These are phyloP conservation scores for Akebia trifoliata DNA, from an alignment of 164 flowering plant genomes.

Conservation along the genomic window DNA sequence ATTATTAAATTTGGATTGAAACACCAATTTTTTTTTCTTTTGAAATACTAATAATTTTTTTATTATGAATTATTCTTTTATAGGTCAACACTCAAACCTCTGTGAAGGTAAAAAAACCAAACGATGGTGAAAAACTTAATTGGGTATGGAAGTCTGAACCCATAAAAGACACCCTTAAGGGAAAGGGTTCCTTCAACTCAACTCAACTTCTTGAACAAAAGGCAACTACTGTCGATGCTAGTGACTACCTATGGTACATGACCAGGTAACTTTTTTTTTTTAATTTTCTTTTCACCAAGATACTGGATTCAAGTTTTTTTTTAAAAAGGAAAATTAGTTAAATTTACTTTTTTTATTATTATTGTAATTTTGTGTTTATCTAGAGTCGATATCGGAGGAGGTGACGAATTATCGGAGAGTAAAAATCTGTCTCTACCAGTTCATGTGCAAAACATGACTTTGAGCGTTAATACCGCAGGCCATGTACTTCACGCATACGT, in stretches of 20 bases:
- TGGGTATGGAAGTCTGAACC: conserved; percentile 11
- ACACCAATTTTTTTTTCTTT: too few relatives aligned
- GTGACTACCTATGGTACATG: conserved; percentile 51
- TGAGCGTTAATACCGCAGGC: conserved; percentile 53
- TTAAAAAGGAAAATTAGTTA: too few relatives aligned
- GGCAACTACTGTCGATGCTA: conserved; percentile 29
- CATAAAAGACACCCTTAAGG: conserved; percentile 22
- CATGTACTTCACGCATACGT: conserved; percentile 60
- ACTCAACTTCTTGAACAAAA: conserved; percentile 52
- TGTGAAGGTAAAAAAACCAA: conserved; percentile 35
- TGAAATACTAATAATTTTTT: too few relatives aligned
- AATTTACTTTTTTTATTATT: neutral
- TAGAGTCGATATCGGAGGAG: conserved; percentile 27
- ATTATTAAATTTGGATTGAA: too few relatives aligned
- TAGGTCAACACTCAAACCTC: conserved; percentile 48
- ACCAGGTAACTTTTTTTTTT: neutral
- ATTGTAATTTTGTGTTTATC: neutral
- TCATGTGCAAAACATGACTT: conserved; percentile 29
- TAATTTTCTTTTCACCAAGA: neutral
- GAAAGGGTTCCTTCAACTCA: conserved; percentile 23
- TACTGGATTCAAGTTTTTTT: too few relatives aligned
- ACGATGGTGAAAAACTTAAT: conserved; percentile 25
- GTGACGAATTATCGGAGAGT: conserved; percentile 35
- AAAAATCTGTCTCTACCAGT: too few relatives aligned
- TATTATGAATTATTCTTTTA: too few relatives aligned